Base-by-base conservation (phyloP, 2,329 filamentous ascomycete genomes). In the Cordyceps tenuipes region DNA sequence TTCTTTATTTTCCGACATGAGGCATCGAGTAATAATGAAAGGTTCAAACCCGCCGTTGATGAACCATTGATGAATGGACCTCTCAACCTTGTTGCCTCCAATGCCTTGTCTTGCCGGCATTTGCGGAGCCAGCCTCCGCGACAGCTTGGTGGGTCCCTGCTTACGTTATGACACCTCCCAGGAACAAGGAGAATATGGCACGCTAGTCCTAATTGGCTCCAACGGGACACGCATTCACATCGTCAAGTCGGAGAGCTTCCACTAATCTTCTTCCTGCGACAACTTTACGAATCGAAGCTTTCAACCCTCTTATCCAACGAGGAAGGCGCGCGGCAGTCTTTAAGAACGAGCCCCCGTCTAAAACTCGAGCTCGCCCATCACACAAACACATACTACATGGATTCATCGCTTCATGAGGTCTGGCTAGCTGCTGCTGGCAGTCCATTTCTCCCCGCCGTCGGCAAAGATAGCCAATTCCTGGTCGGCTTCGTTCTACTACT, bases 381-480 rank as follows among this genome's bases (percentile, higher is more conserved):
- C 9, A 51, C 39, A 46, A 23, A 53, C 3, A 47, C 60, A 47
- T 61, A 63, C 72, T 80, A 79, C 78, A 89, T 90, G 86, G 87
- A 89, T 83, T 84, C 86, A 71, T 90, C 89, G 81, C 80, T 96
- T 75, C 86, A 88, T 77, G 86, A 94, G 75, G 83, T 96, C 79
- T 97, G 93, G 93, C 88, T 95, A 82, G 89, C 90, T 82, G 90
- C 92, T 78, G 84, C 89, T 76, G 84, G 85, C 82, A 89, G 85
- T 79, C 90, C 91, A 64, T 97, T 94, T 78, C 76, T 86, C 68
- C 91, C 93, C 63, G 72, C 85, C 61, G 77, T 97, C 68, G 82
- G 83, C 73, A 97, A 97, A 79, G 83, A 86, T 70, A 86, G 79
- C 72, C 94, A 97, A 68, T 94, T 97, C 78, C 77, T 83, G 66